Base-by-base conservation (phyloP, 1,284 basidiomycete genomes). In the Coniferiporia weirii region DNA sequence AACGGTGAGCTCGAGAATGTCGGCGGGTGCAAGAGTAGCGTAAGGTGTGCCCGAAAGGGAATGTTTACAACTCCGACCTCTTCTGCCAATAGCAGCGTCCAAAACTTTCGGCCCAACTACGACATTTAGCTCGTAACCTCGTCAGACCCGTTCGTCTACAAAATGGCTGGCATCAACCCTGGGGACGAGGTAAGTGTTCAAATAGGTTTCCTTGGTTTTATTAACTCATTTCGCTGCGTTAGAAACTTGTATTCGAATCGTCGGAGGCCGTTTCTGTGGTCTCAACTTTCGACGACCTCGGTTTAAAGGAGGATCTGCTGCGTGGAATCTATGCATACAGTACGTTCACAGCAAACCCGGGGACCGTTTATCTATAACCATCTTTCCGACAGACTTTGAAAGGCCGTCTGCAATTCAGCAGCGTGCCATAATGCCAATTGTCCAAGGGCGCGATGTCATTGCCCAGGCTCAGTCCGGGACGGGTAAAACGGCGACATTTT, bases 271-370 rank as follows among this genome's bases (percentile, higher is more conserved):
- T 99, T 68, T 89, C 91, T 43, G 89, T 91, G 50, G 79, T 91
- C 58, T 87, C 87, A 49, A 90, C 87, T 57, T 95, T 95, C 73
- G 95, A 98, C 73, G 91, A 95, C 75, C 87, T 98, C 61, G 89
- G 87, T 64, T 75, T 99, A 68, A 98, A 98, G 76, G 94, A 96
- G 73, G 95, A 98, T 72, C 83, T 99, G 47, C 76, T 98, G 54
- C 88, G 97, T 63, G 97, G 97, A 66, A 95, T 99, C 74, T 99
- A 99, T 73, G 97, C 96, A 54, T 99, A 99, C 80, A 97, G 95
- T 97, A 66, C 65, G 92, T 83, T 12, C 12, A 34, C 35, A 58
- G 19, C 57, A 45, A 43, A 32, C 10, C 59, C 13, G 57, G 46
- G 62, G 60, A 59, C 45, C 50, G 35, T 59, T 52, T 45, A 17